phyloP scores from a whole-genome alignment of 2,329 filamentous ascomycete genomes.

The Curvularia lunata region DNA sequence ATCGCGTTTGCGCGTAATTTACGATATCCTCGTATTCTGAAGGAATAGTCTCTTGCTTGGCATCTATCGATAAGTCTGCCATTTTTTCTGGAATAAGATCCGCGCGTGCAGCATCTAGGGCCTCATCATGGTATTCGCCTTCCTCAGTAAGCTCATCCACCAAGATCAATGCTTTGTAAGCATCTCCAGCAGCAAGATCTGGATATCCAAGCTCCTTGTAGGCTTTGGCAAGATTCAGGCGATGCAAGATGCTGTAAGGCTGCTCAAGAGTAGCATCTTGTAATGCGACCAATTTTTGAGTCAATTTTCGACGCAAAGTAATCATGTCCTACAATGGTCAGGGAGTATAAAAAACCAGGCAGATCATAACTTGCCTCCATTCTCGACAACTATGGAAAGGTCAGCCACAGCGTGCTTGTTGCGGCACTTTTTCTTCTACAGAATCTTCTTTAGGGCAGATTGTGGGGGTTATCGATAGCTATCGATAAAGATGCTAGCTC shows the following conservation, averaged over 20 bases:
- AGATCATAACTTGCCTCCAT: slow-evolving; percentile 21
- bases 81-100: slow-evolving; percentile 29
- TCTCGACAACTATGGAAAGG: not conserved
- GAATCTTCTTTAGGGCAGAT: slow-evolving; percentile 11
- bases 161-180: slow-evolving; percentile 86
- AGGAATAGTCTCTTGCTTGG: slow-evolving; percentile 3
- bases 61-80: slow-evolving; percentile 10
- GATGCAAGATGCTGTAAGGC: slow-evolving; percentile 49
- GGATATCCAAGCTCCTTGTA: slow-evolving; percentile 82
- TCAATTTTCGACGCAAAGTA: slow-evolving; percentile 22
- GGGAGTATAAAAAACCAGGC: not conserved
- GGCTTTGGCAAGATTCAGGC: slow-evolving; percentile 69
- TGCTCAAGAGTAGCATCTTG: slow-evolving; percentile 31
- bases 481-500: slow-evolving; percentile 17
- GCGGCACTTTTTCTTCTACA: slow-evolving; percentile 2
- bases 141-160: slow-evolving; percentile 81
- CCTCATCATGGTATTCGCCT: slow-evolving; percentile 78
- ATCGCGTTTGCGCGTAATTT: slow-evolving; percentile 30
- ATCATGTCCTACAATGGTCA: slow-evolving; percentile 5
- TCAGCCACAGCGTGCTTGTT: not conserved
- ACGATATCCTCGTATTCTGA: slow-evolving; percentile 21
- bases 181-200: slow-evolving; percentile 87
- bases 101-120: slow-evolving; percentile 59
- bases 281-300: slow-evolving; percentile 30
- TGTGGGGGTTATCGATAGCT: slow-evolving; percentile 5